Evolutionary conservation across 2,329 filamentous ascomycete species (phyloP), one percentile per base, ranked within the genome.

Genomic region (Talaromyces verruculosus): DNA sequence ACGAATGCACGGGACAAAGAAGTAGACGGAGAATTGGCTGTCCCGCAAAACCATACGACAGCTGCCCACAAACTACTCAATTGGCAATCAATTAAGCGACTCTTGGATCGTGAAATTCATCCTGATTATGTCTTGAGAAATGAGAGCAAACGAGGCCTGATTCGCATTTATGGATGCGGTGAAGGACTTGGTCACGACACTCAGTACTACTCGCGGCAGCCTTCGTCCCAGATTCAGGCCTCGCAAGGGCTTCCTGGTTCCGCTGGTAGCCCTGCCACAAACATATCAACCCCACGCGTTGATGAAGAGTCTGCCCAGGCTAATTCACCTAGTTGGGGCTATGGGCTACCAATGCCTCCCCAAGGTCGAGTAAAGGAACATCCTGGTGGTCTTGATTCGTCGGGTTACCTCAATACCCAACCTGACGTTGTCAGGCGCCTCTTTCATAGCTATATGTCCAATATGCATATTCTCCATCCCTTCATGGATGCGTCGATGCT

Each of bases 11-110:
- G 25, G 19, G 13, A 69, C 35, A 65, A 62, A 15, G 72, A 73
- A 5, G 75, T 78, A 35, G 76, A 77, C 33, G 88, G 87, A 57
- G 84, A 88, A 69, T 85, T 91, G 15, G 87, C 90, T 1, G 91
- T 96, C 65, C 91, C 92, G 0, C 86, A 89, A 33, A 91, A 96
- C 70, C 94, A 98, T 73, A 96, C 92, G 0, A 97, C 93, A 0
- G 87, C 92, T n/a, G 93, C 93, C 0, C 91, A 95, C 61, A 87
- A 93, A 68, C 82, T 98, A 19, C 81, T 98, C 33, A 83, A 85
- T 57, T 93, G 90, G 88, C 85, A 85, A 0, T 85, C 88, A 0
- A 92, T 95, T 64, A 79, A 83, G 74, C 79, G 84, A 68, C 74
- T 97, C 73, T 87, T 91, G 39, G 64, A 77, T 65, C 70, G 82